Evolutionary conservation across 805 yeast species (phyloP).

Genomic region (Hanseniaspora occidentalis): DNA sequence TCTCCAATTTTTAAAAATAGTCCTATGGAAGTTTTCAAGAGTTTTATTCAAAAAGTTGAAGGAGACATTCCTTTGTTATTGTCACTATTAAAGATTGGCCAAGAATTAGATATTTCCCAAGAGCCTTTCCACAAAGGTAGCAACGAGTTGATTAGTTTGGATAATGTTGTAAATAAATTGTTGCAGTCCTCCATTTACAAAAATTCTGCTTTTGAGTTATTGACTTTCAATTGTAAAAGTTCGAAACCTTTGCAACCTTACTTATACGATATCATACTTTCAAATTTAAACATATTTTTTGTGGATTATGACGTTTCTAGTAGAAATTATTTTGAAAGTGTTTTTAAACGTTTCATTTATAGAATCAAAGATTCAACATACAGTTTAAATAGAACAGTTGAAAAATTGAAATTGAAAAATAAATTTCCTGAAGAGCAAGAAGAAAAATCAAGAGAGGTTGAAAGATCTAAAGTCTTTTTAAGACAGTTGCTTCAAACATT

Average conservation of each 20-base stretch:
- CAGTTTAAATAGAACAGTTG: conserved; percentile 38
- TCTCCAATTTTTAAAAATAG: conserved; percentile 45
- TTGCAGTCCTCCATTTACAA: conserved; percentile 36
- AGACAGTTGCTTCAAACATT: conserved; percentile 26
- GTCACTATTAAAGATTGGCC: conserved; percentile 51
- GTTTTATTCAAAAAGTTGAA: conserved; percentile 23
- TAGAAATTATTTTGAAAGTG: conserved; percentile 52
- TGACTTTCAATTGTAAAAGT: conserved; percentile 49
- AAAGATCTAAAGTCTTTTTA: conserved; percentile 29
- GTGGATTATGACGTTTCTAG: conserved; percentile 57
- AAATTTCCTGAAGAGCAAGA: conserved; percentile 30
- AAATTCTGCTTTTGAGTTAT: conserved; percentile 44
- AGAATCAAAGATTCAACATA: conserved; percentile 62
- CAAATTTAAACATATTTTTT: conserved; percentile 37
- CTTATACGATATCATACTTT: conserved; percentile 32
- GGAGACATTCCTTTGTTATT: conserved; percentile 30
- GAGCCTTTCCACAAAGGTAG: conserved; percentile 32
- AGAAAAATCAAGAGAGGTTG: conserved; percentile 19
- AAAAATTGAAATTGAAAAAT: conserved; percentile 26
- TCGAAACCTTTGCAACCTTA: conserved; percentile 40
- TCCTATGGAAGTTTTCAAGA: conserved; percentile 31
- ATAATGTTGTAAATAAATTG: conserved; percentile 22
- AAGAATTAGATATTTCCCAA: conserved; percentile 39
- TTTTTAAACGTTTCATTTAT: conserved; percentile 46
- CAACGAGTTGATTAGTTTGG: conserved; percentile 23